These are phyloP conservation scores for Macrolepiota albuminosa DNA, from an alignment of 768 basidiomycete genomes.

Conservation along the genomic window DNA sequence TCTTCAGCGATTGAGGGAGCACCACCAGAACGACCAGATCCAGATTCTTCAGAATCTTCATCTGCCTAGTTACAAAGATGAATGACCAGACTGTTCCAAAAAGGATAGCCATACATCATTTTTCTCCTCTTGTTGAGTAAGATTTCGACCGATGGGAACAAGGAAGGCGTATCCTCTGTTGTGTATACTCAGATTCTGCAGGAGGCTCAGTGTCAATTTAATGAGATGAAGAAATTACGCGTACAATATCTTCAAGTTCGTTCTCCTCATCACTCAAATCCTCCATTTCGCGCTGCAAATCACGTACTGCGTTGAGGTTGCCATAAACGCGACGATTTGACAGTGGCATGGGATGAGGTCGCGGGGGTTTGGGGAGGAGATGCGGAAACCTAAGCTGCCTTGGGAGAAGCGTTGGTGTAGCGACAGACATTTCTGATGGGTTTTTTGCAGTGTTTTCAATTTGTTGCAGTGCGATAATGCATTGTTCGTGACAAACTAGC, in stretches of 20 bases:
- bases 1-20: constrained; percentile 41
- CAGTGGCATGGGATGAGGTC: constrained; percentile 60
- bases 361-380: constrained; percentile 61
- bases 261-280: constrained; percentile 83
- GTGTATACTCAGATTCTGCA: constrained; percentile 53
- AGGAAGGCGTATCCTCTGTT: constrained; percentile 65
- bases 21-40: constrained; percentile 35
- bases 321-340: constrained; percentile 47
- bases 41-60: constrained; percentile 46
- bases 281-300: constrained; percentile 73
- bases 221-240: constrained; percentile 16
- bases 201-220: constrained; percentile 4
- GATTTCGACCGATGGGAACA: constrained; percentile 67
- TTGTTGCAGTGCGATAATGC: too few relatives aligned
- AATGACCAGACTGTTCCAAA: not conserved
- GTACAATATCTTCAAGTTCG: constrained; percentile 72
- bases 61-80: constrained; percentile 30
- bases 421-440: constrained; percentile 33
- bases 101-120: constrained; percentile 58
- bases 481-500: too few relatives aligned
- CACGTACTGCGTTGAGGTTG: constrained; percentile 57
- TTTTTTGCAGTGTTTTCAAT: not conserved
- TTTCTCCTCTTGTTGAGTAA: constrained; percentile 80
- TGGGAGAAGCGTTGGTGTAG: constrained; percentile 72
- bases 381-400: constrained; percentile 57